Evolutionary conservation across 352 stramenopile species (phyloP).

Genomic region (Saprolegnia diclina): DNA sequence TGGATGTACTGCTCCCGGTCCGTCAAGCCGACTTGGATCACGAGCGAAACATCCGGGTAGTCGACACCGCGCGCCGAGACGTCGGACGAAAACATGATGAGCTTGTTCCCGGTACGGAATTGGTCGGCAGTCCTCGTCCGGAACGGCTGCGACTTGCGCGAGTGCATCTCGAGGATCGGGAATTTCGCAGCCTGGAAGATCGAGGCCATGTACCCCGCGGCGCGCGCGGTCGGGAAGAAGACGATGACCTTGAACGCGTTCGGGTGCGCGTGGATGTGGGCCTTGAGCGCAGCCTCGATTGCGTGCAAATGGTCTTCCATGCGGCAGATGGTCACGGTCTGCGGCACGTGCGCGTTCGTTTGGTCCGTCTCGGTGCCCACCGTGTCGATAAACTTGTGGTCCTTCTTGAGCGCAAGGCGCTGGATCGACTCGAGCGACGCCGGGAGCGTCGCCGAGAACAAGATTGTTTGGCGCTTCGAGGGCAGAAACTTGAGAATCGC

Average conservation of each 20-base stretch:
- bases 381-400: conserved; percentile 91
- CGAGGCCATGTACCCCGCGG: conserved; percentile 85
- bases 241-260: conserved; percentile 92
- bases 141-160: conserved; percentile 88
- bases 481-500: conserved; percentile 62
- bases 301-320: conserved; percentile 64
- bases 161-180: conserved; percentile 93
- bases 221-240: conserved; percentile 90
- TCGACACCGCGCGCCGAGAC: conserved; percentile 93
- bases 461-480: conserved; percentile 86
- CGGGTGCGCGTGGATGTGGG: conserved; percentile 53
- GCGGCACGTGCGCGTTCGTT: conserved; percentile 84
- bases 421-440: conserved; percentile 82
- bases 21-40: conserved; percentile 79
- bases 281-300: conserved; percentile 61
- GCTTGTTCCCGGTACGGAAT: conserved; percentile 84
- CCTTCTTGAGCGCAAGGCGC: conserved; percentile 69
- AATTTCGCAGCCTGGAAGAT: conserved; percentile 78
- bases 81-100: conserved; percentile 93
- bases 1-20: conserved; percentile 94
- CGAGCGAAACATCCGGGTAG: conserved; percentile 91
- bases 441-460: conserved; percentile 95
- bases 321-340: conserved; percentile 72
- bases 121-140: conserved; percentile 82
- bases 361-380: conserved; percentile 88